These are phyloP conservation scores for Keqinozyma sinolaborantium DNA, from an alignment of 1,139 yeast species.

Conservation along the genomic window DNA sequence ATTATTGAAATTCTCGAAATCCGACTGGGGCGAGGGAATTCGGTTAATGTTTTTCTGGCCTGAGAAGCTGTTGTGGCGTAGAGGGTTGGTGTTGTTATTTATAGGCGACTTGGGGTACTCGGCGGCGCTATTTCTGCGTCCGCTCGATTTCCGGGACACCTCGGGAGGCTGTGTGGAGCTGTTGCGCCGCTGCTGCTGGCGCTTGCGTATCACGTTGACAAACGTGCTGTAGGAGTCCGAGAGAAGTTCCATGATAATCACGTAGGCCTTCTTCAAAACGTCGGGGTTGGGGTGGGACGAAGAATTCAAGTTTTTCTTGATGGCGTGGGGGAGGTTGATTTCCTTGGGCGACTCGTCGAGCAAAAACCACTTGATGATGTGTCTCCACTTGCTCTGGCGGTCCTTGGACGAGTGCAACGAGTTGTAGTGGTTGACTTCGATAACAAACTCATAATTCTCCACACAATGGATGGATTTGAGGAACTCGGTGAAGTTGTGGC, in stretches of 20 bases:
- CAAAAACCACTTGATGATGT: slow-evolving; percentile 22
- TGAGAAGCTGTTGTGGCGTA: neutral
- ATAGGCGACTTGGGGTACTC: slow-evolving; percentile 15
- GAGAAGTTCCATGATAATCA: slow-evolving; percentile 29
- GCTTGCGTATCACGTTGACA: slow-evolving; percentile 16
- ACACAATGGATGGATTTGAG: slow-evolving; percentile 29
- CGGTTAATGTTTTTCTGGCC: slow-evolving; percentile 6
- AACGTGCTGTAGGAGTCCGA: slow-evolving; percentile 34
- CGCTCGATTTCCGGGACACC: neutral
- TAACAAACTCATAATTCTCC: slow-evolving; percentile 34
- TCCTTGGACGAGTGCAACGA: slow-evolving; percentile 13
- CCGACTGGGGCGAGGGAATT: slow-evolving; percentile 14
- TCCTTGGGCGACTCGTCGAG: slow-evolving; percentile 27
- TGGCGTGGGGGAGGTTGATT: slow-evolving; percentile 27
- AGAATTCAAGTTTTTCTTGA: slow-evolving; percentile 13
- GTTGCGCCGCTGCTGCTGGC: slow-evolving; percentile 4
- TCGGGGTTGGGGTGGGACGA: slow-evolving; percentile 13
- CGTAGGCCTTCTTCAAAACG: slow-evolving; percentile 15
- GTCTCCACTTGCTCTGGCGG: slow-evolving; percentile 19
- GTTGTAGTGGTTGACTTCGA: slow-evolving; percentile 24
- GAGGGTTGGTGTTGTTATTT: slow-evolving; percentile 7
- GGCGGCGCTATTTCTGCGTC: slow-evolving; percentile 1
- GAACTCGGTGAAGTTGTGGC: slow-evolving; percentile 21
- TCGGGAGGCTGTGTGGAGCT: slow-evolving; percentile 5
- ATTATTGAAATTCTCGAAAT: slow-evolving; percentile 11